Conservation (phyloP, 331 rosid species). For the Rhamnella rubrinervis region DNA sequence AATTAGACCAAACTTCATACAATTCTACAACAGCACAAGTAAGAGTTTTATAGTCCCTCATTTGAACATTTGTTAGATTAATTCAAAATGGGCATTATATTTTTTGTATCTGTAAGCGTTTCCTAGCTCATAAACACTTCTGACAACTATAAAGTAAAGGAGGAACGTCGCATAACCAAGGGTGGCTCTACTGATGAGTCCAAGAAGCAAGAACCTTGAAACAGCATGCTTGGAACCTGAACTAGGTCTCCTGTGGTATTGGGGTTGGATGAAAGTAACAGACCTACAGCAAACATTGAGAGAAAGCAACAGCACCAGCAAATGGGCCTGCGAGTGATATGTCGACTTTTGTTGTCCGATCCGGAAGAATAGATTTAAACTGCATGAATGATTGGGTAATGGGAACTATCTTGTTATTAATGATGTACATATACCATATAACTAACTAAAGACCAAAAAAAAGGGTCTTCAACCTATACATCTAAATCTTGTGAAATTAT, state of each 20-base stretch:
- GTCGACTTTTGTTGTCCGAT: conserved; percentile 92
- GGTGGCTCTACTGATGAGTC: conserved; percentile 95
- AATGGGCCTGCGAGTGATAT: conserved; percentile 92
- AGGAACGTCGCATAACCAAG: conserved; percentile 91
- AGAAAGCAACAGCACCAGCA: conserved; percentile 81
- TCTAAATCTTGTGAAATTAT: too few species aligned
- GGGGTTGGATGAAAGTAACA: conserved; percentile 85
- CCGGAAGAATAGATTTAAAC: conserved; percentile 95
- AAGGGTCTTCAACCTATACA: too few species aligned
- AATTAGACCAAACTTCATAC: background rate
- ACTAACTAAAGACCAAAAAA: too few species aligned
- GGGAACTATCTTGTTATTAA: conserved; percentile 1
- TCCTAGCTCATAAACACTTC: conserved; percentile 7
- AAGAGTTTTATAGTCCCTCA: background rate
- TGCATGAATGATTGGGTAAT: conserved; percentile 38
- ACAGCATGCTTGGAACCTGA: conserved; percentile 92
- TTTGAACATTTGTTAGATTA: too few species aligned
- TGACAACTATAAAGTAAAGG: conserved; percentile 22
- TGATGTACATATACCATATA: too few species aligned
- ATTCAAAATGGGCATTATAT: background rate
- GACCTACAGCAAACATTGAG: conserved; percentile 91
- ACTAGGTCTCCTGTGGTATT: conserved; percentile 82
- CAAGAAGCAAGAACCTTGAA: conserved; percentile 99
- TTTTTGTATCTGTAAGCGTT: too few species aligned
- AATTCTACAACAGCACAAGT: background rate